Conservation (phyloP, 2,329 filamentous ascomycete species). For the Pseudocercospora pini-densiflorae region DNA sequence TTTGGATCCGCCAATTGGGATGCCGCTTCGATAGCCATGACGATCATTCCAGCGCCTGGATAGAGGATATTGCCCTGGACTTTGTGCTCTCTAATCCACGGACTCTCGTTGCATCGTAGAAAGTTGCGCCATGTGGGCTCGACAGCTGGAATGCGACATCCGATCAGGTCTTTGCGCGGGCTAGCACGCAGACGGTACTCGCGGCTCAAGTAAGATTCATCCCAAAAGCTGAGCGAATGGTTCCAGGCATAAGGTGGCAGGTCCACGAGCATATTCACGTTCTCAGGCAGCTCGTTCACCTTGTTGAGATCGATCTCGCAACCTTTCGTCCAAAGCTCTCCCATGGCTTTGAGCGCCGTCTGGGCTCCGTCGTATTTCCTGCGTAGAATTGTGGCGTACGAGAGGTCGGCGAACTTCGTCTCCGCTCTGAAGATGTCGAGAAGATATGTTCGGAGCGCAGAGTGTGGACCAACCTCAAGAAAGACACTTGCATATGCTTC, state of each 20-base stretch:
- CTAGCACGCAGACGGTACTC: constrained; percentile 17
- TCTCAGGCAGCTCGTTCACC: neutral
- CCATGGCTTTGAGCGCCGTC: constrained; percentile 8
- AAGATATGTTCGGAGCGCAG: constrained; percentile 8
- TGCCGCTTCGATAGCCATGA: constrained; percentile 21
- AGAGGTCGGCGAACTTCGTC: neutral
- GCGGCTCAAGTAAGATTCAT: constrained; percentile 15
- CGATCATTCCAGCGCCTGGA: constrained; percentile 20
- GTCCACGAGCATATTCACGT: constrained; percentile 14
- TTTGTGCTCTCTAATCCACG: constrained; percentile 26
- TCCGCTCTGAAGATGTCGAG: constrained; percentile 15
- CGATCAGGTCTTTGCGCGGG: constrained; percentile 20
- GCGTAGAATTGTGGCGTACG: constrained; percentile 7
- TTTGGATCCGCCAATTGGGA: constrained; percentile 13
- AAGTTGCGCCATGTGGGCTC: constrained; percentile 23
- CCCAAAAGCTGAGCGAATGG: constrained; percentile 18
- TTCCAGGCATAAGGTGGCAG: constrained; percentile 25
- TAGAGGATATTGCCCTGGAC: constrained; percentile 15
- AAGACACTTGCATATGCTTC: constrained; percentile 10
- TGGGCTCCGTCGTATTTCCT: constrained; percentile 4
- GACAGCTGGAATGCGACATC: constrained; percentile 14
- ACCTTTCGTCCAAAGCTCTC: constrained; percentile 11
- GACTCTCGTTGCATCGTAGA: constrained; percentile 13
- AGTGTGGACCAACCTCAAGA: constrained; percentile 22
- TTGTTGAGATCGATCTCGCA: constrained; percentile 7